Evolutionary conservation across 208 protist species (phyloP).

Genomic region (Trypanosomatidae sp.): DNA sequence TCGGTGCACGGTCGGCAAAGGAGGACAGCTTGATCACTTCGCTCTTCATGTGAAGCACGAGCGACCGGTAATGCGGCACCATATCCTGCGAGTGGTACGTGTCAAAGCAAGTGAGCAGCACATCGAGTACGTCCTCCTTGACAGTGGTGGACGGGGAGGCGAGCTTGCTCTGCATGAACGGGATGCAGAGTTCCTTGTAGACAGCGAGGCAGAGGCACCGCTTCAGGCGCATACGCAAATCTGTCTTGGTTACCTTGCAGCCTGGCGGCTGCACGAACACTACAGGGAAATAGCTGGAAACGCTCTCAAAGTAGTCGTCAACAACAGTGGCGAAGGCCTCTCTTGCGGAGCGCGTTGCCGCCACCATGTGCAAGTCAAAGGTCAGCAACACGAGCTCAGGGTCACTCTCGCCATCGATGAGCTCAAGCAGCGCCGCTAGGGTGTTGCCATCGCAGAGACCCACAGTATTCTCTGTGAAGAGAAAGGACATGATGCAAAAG

Average conservation of each 20-base stretch:
- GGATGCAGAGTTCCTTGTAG: conserved; percentile 56
- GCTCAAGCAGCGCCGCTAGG: conserved; percentile 44
- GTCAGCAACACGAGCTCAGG: conserved; percentile 59
- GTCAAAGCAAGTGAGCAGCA: conserved; percentile 35
- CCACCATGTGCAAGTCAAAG: conserved; percentile 45
- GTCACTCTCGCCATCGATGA: conserved; percentile 78
- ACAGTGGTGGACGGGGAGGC: conserved; percentile 62
- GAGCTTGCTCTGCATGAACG: conserved; percentile 74
- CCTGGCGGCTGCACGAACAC: conserved; percentile 68
- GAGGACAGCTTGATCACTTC: conserved; percentile 62
- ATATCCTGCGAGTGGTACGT: conserved; percentile 16
- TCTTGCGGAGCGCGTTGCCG: conserved; percentile 18
- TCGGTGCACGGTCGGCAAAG: conserved; percentile 31
- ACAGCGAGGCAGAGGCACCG: conserved; percentile 39
- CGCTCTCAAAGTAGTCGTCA: conserved; percentile 72
- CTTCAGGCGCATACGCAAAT: conserved; percentile 46
- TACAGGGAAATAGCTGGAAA: conserved; percentile 86
- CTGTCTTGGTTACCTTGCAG: conserved; percentile 64
- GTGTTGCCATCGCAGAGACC: conserved; percentile 8
- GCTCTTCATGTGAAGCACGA: conserved; percentile 51
- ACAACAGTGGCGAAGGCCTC: conserved; percentile 31
- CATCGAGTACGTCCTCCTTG: conserved; percentile 59
- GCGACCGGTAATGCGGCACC: conserved; percentile 22
- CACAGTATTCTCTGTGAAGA: conserved; percentile 28
- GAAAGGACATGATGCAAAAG: conserved; percentile 24